Evolutionary conservation across 371 early-diverging fungal species (phyloP).

Genomic region (Globomyces sp.): DNA sequence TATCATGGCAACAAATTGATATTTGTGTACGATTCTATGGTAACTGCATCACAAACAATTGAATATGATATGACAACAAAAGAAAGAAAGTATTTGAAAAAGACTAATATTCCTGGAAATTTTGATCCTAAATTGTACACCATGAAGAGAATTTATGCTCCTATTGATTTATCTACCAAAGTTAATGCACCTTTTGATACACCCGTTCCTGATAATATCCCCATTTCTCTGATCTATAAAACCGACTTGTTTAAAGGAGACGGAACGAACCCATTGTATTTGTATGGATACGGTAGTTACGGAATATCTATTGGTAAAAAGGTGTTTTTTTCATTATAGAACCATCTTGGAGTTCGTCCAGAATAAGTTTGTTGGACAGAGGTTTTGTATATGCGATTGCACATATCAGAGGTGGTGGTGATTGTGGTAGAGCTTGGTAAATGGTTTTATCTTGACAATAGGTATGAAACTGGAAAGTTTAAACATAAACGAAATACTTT

Average conservation of each 20-base stretch:
- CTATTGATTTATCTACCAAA: slow-evolving; percentile 29
- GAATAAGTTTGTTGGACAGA: slow-evolving; percentile 40
- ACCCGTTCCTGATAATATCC: slow-evolving; percentile 39
- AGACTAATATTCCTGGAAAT: slow-evolving; percentile 23
- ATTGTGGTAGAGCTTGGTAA: slow-evolving; percentile 41
- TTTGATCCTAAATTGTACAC: slow-evolving; percentile 36
- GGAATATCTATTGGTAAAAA: slow-evolving; percentile 25
- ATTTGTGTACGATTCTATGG: slow-evolving; percentile 26
- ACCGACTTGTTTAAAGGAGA: slow-evolving; percentile 35
- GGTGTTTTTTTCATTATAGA: slow-evolving; percentile 10
- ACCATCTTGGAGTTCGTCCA: background rate
- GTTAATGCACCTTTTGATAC: slow-evolving; percentile 41
- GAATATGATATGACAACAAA: slow-evolving; percentile 18
- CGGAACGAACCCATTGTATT: slow-evolving; percentile 33
- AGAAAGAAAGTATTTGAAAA: background rate
- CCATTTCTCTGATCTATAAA: slow-evolving; percentile 41
- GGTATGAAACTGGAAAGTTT: slow-evolving; percentile 48
- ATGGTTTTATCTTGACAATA: no score
- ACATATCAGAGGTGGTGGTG: slow-evolving; percentile 49
- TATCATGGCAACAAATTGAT: slow-evolving; percentile 27
- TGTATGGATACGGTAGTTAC: slow-evolving; percentile 49
- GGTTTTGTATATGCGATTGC: slow-evolving; percentile 41
- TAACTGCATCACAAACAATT: slow-evolving; percentile 9
- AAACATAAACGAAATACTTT: slow-evolving; percentile 50
- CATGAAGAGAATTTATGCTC: slow-evolving; percentile 32